Conservation (phyloP, 164 flowering plant genomes). For the Tinospora cordifolia region DNA sequence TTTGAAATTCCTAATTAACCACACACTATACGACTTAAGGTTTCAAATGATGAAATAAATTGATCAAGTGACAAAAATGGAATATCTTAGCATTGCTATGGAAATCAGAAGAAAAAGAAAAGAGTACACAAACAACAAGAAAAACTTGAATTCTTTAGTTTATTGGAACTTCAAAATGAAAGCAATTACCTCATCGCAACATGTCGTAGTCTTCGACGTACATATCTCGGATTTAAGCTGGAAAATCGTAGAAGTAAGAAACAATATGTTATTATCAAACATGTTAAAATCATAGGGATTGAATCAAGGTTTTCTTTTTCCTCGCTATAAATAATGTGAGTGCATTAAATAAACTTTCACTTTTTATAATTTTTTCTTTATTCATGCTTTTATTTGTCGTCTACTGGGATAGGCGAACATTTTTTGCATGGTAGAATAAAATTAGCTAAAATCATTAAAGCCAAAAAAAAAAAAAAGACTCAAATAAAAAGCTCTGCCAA, state of each 20-base stretch:
- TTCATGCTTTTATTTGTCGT: too few species aligned
- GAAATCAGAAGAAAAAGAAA: background rate
- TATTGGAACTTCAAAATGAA: background rate
- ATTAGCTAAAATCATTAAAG: too few species aligned
- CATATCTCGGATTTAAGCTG: slow-evolving; percentile 81
- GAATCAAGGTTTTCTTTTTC: too few species aligned
- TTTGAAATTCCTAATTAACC: background rate
- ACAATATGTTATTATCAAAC: background rate
- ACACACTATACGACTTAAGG: background rate
- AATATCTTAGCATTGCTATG: background rate
- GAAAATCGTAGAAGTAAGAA: slow-evolving; percentile 9
- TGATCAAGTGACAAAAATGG: background rate
- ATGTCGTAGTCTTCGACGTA: slow-evolving; percentile 76
- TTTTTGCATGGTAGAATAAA: too few species aligned
- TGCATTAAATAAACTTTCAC: too few species aligned
- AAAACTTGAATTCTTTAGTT: background rate
- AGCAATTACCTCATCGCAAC: slow-evolving; percentile 67
- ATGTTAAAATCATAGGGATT: background rate
- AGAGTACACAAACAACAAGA: background rate
- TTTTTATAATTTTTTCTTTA: too few species aligned
- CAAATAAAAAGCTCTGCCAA: too few species aligned
- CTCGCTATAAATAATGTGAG: too few species aligned
- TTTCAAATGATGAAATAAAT: too few species aligned
- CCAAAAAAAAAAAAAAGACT: too few species aligned
- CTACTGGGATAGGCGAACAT: too few species aligned